phyloP scores from a whole-genome alignment of 768 basidiomycete genomes.

The Psilocybe cubensis region DNA sequence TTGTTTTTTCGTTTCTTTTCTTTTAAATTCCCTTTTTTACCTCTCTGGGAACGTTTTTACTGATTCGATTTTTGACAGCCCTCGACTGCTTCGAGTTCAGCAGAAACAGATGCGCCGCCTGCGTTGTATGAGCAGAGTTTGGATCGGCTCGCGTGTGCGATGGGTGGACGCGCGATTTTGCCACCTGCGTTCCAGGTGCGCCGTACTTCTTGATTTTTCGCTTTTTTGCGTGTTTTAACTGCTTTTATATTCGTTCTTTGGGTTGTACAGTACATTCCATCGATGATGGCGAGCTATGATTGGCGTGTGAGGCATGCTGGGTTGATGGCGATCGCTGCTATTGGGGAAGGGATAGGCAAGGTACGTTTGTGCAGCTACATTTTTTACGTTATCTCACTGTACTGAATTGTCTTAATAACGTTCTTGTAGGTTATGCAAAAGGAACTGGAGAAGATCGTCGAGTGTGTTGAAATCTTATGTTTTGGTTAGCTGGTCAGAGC shows the following conservation, averaged over 20 bases:
- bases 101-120: conserved; percentile 64
- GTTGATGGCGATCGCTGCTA: conserved; percentile 83
- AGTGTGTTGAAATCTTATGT: conserved; percentile 47
- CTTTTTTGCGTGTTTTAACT: conserved; percentile 3
- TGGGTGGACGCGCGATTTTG: conserved; percentile 76
- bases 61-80: too few relatives aligned
- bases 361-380: conserved; percentile 35
- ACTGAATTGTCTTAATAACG: conserved; percentile 1
- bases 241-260: too few relatives aligned
- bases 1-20: conserved; percentile 2
- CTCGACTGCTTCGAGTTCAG: conserved; percentile 60
- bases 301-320: conserved; percentile 89
- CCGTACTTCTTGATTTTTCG: background rate
- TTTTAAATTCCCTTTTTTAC: too few relatives aligned
- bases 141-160: conserved; percentile 79
- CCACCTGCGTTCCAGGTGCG: conserved; percentile 74
- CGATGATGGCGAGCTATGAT: conserved; percentile 80
- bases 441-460: conserved; percentile 80
- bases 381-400: background rate
- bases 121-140: conserved; percentile 83
- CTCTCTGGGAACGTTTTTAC: too few relatives aligned
- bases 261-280: conserved; percentile 63
- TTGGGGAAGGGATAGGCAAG: conserved; percentile 84
- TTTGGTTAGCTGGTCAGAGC: background rate
- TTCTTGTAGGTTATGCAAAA: conserved; percentile 69